A percentile compares a stretch with the other conserved stretches of the same genome.
Conservation (phyloP, 192 early-diverging fungal species). For the Linnemannia schmuckeri region DNA sequence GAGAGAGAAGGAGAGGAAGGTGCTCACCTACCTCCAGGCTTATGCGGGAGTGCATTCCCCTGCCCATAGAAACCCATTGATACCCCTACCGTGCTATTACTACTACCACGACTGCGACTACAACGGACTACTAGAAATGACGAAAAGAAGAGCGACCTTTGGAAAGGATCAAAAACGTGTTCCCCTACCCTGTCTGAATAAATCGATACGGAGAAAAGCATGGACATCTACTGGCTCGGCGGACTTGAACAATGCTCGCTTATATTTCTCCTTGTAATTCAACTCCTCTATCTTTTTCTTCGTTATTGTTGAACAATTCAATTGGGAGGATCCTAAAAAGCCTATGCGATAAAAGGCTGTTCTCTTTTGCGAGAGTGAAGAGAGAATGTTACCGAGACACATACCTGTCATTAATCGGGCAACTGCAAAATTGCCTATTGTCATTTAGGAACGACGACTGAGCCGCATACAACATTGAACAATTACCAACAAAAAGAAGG, state of each 20-base stretch:
- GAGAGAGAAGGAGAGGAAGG: too few species aligned
- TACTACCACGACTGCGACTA: too few species aligned
- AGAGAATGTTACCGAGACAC: too few species aligned
- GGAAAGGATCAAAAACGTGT: not conserved
- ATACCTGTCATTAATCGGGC: too few species aligned
- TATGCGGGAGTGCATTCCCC: slow-evolving; percentile 2
- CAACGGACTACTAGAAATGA: too few species aligned
- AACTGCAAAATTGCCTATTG: too few species aligned
- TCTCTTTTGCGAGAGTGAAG: too few species aligned
- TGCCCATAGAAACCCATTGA: not conserved
- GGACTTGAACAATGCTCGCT: not conserved
- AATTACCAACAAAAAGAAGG: too few species aligned
- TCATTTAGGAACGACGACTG: too few species aligned
- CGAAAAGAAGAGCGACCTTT: not conserved
- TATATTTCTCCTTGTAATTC: not conserved
- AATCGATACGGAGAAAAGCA: not conserved
- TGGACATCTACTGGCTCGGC: not conserved
- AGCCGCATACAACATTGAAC: too few species aligned
- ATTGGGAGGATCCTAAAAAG: not conserved
- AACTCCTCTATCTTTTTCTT: not conserved
- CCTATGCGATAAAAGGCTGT: too few species aligned
- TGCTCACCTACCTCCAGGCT: not conserved
- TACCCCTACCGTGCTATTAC: not conserved
- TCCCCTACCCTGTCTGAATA: not conserved
- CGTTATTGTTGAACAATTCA: not conserved